A percentile compares a stretch with the other conserved stretches of the same genome.
phyloP scores from a whole-genome alignment of 352 stramenopile species.

The Globisporangium paroecandrum region DNA sequence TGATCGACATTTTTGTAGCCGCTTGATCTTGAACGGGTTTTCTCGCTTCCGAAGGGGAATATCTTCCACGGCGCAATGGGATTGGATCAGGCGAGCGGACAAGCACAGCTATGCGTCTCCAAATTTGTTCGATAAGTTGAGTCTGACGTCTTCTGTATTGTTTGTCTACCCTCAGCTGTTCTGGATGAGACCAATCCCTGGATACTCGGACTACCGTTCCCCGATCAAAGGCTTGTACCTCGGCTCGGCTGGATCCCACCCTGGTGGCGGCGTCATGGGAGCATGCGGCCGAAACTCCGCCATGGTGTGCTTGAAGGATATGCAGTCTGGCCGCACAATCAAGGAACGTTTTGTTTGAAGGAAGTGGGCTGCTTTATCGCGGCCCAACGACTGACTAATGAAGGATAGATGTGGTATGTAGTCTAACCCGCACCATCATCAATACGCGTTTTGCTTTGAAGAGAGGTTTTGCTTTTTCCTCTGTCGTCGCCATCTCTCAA shows the following conservation, averaged over 20 bases:
- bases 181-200: conserved; percentile 82
- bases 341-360: conserved; percentile 8
- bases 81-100: conserved; percentile 67
- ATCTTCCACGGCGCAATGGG: conserved; percentile 90
- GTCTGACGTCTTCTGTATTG: conserved; percentile 1
- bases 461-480: background rate
- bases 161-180: conserved; percentile 46
- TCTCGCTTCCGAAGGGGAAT: conserved; percentile 84
- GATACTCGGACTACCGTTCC: conserved; percentile 82
- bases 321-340: conserved; percentile 20
- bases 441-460: background rate
- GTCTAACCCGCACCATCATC: background rate
- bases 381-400: background rate
- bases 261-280: conserved; percentile 90
- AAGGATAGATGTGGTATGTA: background rate
- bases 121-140: background rate
- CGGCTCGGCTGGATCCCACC: conserved; percentile 81
- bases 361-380: no score
- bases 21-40: conserved; percentile 83
- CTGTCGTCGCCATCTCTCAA: background rate
- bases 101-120: background rate
- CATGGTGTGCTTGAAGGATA: conserved; percentile 67
- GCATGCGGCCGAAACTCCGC: conserved; percentile 84
- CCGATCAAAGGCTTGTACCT: conserved; percentile 83
- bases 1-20: conserved; percentile 35